A percentile compares a stretch with the other conserved stretches of the same genome.
phyloP scores from a whole-genome alignment of 2,329 filamentous ascomycete genomes.

The Ophiocordyceps australis region DNA sequence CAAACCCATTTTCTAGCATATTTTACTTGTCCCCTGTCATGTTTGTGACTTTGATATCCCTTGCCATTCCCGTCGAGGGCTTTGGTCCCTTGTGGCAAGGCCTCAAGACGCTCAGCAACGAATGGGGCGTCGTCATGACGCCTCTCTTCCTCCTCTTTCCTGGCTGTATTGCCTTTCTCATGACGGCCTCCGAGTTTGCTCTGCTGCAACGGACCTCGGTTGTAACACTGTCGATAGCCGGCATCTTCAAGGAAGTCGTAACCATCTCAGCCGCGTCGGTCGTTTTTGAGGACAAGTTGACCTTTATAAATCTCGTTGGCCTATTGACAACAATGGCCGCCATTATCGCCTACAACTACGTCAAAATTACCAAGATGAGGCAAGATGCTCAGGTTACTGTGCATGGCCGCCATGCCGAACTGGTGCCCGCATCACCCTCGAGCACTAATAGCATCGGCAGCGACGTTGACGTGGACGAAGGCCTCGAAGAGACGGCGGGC shows the following conservation, averaged over 20 bases:
- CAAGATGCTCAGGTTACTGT: slow-evolving; percentile 44
- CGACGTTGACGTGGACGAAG: slow-evolving; percentile 21
- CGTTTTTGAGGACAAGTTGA: slow-evolving; percentile 78
- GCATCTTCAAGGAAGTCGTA: slow-evolving; percentile 97
- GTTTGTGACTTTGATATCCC: slow-evolving; percentile 65
- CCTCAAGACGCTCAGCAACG: slow-evolving; percentile 39
- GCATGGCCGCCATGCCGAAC: slow-evolving; percentile 19
- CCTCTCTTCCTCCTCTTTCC: slow-evolving; percentile 72
- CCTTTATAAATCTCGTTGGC: slow-evolving; percentile 71
- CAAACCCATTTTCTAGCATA: slow-evolving; percentile 91
- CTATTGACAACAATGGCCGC: slow-evolving; percentile 75
- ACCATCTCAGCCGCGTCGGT: slow-evolving; percentile 80
- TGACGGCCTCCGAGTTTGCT: slow-evolving; percentile 94
- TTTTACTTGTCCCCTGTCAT: slow-evolving; percentile 97
- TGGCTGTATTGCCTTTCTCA: slow-evolving; percentile 78
- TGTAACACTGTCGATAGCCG: slow-evolving; percentile 88
- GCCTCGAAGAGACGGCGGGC: slow-evolving; percentile 24
- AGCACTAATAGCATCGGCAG: slow-evolving; percentile 19
- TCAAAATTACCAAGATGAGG: slow-evolving; percentile 85
- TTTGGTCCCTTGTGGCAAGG: slow-evolving; percentile 49
- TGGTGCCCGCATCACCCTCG: slow-evolving; percentile 13
- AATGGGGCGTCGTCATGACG: slow-evolving; percentile 49
- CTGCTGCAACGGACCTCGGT: slow-evolving; percentile 88
- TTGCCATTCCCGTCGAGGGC: slow-evolving; percentile 78
- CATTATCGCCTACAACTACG: slow-evolving; percentile 82